Conservation (phyloP, 148 eudicot genomes). For the Diospyros lotus region DNA sequence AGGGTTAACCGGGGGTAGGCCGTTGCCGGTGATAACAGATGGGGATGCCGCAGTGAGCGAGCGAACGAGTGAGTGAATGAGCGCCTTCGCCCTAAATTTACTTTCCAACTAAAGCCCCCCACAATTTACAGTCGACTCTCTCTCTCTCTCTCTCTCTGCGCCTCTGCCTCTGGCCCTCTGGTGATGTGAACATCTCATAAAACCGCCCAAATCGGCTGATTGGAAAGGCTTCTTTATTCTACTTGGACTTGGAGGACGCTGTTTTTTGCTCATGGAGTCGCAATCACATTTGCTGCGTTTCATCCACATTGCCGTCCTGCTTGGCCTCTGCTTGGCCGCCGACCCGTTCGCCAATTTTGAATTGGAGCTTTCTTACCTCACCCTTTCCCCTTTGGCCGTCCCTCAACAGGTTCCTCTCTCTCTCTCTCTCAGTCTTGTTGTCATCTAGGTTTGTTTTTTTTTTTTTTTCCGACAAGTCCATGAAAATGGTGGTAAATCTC, state of each 20-base stretch:
- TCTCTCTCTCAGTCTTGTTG: neutral
- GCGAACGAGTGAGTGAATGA: neutral
- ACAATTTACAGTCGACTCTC: neutral
- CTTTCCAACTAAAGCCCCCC: neutral
- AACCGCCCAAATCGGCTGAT: neutral
- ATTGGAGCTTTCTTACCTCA: slow-evolving; percentile 42
- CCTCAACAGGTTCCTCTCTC: slow-evolving; percentile 41
- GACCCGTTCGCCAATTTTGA: slow-evolving; percentile 40
- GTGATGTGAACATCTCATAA: neutral
- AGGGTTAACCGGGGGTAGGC: slow-evolving; percentile 2
- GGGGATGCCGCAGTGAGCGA: neutral
- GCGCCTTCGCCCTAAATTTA: neutral
- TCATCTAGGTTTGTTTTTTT: neutral
- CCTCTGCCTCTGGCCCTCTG: neutral
- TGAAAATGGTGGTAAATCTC: neutral
- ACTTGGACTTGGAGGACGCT: too few relatives aligned
- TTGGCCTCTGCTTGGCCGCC: slow-evolving; percentile 30
- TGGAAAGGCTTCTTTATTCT: neutral
- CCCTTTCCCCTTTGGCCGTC: slow-evolving; percentile 55
- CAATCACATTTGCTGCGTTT: slow-evolving; percentile 9
- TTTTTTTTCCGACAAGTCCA: neutral
- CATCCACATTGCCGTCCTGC: slow-evolving; percentile 27
- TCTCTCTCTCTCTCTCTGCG: neutral
- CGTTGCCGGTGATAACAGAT: slow-evolving; percentile 19
- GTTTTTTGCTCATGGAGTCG: neutral